Conservation (phyloP, 257 asterid genomes). For the Solanum etuberosum region DNA sequence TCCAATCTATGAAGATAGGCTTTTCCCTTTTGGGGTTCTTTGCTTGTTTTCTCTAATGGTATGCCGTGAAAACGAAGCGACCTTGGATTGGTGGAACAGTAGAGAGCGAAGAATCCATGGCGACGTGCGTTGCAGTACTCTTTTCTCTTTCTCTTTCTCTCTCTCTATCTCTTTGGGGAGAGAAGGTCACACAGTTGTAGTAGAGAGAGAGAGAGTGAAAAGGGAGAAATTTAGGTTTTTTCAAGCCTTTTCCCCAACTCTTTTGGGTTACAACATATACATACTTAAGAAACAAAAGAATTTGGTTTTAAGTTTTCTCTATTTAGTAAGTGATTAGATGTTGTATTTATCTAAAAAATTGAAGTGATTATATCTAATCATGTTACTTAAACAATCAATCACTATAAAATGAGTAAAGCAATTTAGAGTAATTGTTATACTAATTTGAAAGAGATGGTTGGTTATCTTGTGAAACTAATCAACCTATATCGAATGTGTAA, state of each 20-base stretch:
- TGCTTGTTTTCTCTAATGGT: constrained; percentile 9
- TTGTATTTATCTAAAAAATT: background rate
- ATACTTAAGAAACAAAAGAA: background rate
- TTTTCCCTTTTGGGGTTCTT: background rate
- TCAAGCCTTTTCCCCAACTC: background rate
- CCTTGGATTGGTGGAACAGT: constrained; percentile 7
- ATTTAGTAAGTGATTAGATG: background rate
- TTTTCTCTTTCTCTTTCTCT: background rate
- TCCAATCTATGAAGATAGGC: background rate
- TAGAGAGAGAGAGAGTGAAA: background rate
- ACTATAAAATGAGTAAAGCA: background rate
- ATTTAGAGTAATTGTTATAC: background rate
- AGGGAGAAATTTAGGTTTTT: background rate
- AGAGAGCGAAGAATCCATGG: constrained; percentile 19
- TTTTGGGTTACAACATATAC: background rate
- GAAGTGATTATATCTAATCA: background rate
- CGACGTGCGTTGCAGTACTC: constrained; percentile 13
- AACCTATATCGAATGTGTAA: background rate
- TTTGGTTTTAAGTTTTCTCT: background rate
- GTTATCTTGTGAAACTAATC: background rate
- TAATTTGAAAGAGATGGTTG: background rate
- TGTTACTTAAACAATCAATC: background rate
- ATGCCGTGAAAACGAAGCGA: constrained; percentile 20
- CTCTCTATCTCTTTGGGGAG: background rate
- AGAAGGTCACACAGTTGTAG: constrained; percentile 9